Base-by-base conservation (phyloP, 2,329 filamentous ascomycete genomes). In the Ophiostoma montium region DNA sequence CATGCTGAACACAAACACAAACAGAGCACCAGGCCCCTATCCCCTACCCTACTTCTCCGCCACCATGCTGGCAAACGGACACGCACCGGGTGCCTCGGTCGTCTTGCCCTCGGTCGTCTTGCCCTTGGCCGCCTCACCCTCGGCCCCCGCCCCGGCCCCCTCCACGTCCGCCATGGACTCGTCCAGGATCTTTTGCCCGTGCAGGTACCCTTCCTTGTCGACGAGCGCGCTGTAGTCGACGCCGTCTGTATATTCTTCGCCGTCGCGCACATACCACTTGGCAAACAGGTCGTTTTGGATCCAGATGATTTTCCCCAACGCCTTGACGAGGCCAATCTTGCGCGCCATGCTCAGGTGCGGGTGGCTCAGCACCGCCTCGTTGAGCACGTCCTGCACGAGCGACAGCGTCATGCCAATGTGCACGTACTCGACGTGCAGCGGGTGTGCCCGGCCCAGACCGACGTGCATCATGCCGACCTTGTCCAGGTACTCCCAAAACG, bases 381-480 rank as follows among this genome's bases (percentile, higher is more conserved):
- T 82, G 57, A 90, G 73, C 18, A 86, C 75, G 59, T 90, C 84
- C 59, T 87, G 82, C 56, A 90, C 83, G 61, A 85, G 84, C 3
- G 78, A 80, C 3, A 90, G 71, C 41, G 78, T 80, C 31, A 70
- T 76, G 46, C 84, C 81, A 42, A 90, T 81, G 61, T 89, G 85
- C 45, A 90, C 72, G 62, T 88, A 90, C 62, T 90, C 85, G 55
- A 90, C 74, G 58, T 88, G 82, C 15, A 89, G 70, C 1, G 84
- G 80, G 56, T 86, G 78, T 48, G 76, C 70, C 35, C 84, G 77
- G 16, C 80, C 84, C 42, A 81, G 76, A 1, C 84, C 84, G n/a
- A 83, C 80, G 62, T 89, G 85, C 84, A 89, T 89, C 70, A 86
- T 78, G 51, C 84, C 85, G 33, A 90, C 85, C 63, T 89, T 89